These are phyloP conservation scores for Cercospora sp. DNA, from an alignment of 2,329 filamentous ascomycete genomes.

Conservation along the genomic window DNA sequence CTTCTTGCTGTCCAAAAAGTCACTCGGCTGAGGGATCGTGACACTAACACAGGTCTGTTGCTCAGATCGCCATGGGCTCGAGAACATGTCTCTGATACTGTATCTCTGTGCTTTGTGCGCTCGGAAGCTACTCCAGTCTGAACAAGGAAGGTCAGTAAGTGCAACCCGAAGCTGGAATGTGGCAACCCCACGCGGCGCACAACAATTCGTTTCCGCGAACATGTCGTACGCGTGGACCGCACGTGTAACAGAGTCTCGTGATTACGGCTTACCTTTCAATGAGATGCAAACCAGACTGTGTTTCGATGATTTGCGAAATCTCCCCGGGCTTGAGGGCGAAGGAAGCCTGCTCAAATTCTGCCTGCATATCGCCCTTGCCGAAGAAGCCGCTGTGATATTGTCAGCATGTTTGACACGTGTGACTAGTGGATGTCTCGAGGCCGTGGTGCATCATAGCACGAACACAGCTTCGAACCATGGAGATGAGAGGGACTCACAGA, in stretches of 20 bases:
- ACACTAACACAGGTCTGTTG: background rate
- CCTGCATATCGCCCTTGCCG: slow-evolving; percentile 93
- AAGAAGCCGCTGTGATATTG: slow-evolving; percentile 72
- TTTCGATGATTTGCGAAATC: slow-evolving; percentile 84
- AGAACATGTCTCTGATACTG: background rate
- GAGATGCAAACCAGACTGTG: slow-evolving; percentile 89
- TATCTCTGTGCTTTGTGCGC: background rate
- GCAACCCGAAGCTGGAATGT: slow-evolving; percentile 15
- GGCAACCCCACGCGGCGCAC: slow-evolving; percentile 17
- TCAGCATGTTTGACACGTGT: slow-evolving; percentile 25
- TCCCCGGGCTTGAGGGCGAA: slow-evolving; percentile 87
- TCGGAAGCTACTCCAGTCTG: slow-evolving; percentile 26
- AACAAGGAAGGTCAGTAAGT: slow-evolving; percentile 28
- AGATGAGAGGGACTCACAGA: slow-evolving; percentile 57
- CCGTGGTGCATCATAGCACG: slow-evolving; percentile 11
- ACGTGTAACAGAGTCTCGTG: background rate
- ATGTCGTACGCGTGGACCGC: background rate
- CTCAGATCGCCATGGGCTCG: background rate
- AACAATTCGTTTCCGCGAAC: background rate
- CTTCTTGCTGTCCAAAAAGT: background rate
- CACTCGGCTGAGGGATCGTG: background rate
- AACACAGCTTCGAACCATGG: background rate
- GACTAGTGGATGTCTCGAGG: background rate
- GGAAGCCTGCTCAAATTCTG: slow-evolving; percentile 94
- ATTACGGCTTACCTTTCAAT: slow-evolving; percentile 75